Percentiles rank a stretch among this genome's conserved stretches.
Conservation (phyloP, 352 stramenopile genomes). For the Pythium dissimile region DNA sequence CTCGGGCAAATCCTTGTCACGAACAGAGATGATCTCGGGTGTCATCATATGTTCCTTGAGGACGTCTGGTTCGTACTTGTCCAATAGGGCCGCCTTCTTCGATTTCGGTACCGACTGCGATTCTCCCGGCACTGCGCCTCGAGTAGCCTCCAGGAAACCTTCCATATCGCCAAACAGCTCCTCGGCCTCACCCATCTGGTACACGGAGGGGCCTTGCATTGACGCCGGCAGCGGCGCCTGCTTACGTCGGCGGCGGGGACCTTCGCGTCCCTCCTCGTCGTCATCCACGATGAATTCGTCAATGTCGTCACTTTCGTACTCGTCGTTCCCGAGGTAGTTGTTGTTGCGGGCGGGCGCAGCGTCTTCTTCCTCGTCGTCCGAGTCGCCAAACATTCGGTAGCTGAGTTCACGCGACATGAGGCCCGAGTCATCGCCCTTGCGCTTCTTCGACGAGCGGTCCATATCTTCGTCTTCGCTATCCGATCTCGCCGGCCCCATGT, state of each 20-base stretch:
- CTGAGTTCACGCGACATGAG: constrained; percentile 86
- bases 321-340: constrained; percentile 83
- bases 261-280: constrained; percentile 82
- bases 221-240: constrained; percentile 62
- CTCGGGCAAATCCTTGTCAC: constrained; percentile 78
- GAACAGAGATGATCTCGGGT: constrained; percentile 69
- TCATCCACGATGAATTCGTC: constrained; percentile 90
- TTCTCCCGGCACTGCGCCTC: constrained; percentile 31
- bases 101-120: constrained; percentile 40
- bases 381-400: constrained; percentile 88
- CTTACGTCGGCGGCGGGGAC: constrained; percentile 70
- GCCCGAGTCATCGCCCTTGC: constrained; percentile 69
- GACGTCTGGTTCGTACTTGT: constrained; percentile 86
- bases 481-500: constrained; percentile 60
- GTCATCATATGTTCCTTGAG: constrained; percentile 90
- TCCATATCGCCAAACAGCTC: constrained; percentile 89
- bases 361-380: constrained; percentile 85
- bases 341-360: constrained; percentile 57
- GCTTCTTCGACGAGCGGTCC: constrained; percentile 60
- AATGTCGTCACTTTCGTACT: constrained; percentile 89
- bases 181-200: constrained; percentile 88
- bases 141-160: constrained; percentile 81
- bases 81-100: constrained; percentile 80
- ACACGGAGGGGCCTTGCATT: constrained; percentile 86
- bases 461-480: constrained; percentile 82